Evolutionary conservation across 768 basidiomycete genomes (phyloP), one percentile per base, ranked within the genome.

Genomic region (Phallus indusiatus): DNA sequence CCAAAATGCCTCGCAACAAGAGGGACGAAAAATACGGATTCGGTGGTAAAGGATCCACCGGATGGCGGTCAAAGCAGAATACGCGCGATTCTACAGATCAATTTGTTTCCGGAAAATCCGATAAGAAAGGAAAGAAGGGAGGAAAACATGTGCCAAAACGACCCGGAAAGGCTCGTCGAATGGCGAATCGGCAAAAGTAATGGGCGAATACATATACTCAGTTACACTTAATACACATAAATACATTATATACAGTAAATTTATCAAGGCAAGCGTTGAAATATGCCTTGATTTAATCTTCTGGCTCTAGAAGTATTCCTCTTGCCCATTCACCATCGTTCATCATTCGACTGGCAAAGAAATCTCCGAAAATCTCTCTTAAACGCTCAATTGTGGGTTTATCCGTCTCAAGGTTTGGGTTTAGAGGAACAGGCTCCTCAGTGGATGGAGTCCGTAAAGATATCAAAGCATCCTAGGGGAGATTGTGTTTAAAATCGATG

Each of bases 21-120:
- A 81, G 92, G 47, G 85, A 95, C 69, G 70, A 81, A 66, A 94
- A 94, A 70, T 94, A 80, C 67, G 90, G 91, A 14, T 88, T 88
- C 64, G 87, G 88, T 20, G 84, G 89, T 21, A 48, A 47, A 18
- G 57, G 57, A 11, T 59, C 57, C 21, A 77, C 77, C 2, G 84
- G 81, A 5, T 74, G 80, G 65, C 76, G 84, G 55, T 80, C 83
- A 35, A 94, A 94, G 72, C 83, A 87, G 68, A 95, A 94, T 66
- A 92, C 87, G 10, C 76, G 76, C 56, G 82, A 85, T 54, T 90
- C 88, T 1, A 92, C 90, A 10, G 90, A 92, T 66, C 77, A 82
- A 65, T 90, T 92, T 64, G 80, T 75, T 9, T 69, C 71, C 63
- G 66, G 73, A 2, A 68, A 73, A 11, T 65, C 70, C 22, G 67